Conservation (phyloP, 805 yeast species). For the Zygosaccharomyces pseudorouxii region DNA sequence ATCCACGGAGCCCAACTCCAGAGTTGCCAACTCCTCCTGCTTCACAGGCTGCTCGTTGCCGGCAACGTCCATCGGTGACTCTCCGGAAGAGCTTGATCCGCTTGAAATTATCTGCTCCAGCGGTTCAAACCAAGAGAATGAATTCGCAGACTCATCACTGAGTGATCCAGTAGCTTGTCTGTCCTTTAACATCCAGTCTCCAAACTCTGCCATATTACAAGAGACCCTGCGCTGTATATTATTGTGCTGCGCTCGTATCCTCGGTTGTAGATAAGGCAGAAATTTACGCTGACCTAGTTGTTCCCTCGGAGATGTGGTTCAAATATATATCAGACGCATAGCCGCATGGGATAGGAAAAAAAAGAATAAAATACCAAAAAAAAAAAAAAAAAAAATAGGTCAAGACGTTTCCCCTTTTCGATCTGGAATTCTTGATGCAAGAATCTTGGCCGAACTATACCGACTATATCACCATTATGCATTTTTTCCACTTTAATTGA, state of each 20-base stretch:
- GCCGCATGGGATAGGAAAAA: neutral
- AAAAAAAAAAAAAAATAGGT: neutral
- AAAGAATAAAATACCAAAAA: neutral
- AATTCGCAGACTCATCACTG: conserved; percentile 10
- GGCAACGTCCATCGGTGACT: conserved; percentile 18
- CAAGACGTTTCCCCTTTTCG: conserved; percentile 1
- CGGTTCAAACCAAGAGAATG: conserved; percentile 28
- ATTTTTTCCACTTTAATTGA: neutral
- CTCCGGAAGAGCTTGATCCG: conserved; percentile 23
- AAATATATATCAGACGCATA: neutral
- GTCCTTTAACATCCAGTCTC: conserved; percentile 20
- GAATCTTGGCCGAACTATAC: neutral
- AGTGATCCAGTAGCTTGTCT: conserved; percentile 9
- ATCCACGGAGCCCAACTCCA: conserved; percentile 2
- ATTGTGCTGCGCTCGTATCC: neutral
- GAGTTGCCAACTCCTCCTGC: conserved; percentile 1
- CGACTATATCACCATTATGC: conserved; percentile 5
- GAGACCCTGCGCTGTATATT: neutral
- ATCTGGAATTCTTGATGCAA: neutral
- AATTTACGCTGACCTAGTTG: neutral
- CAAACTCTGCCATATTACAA: conserved; percentile 7
- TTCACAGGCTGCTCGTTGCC: neutral
- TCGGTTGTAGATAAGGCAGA: neutral
- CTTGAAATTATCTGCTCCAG: conserved; percentile 27
- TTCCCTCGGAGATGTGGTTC: conserved; percentile 2